Conservation (phyloP, 2,329 filamentous ascomycete genomes). For the Botrytis fabae region DNA sequence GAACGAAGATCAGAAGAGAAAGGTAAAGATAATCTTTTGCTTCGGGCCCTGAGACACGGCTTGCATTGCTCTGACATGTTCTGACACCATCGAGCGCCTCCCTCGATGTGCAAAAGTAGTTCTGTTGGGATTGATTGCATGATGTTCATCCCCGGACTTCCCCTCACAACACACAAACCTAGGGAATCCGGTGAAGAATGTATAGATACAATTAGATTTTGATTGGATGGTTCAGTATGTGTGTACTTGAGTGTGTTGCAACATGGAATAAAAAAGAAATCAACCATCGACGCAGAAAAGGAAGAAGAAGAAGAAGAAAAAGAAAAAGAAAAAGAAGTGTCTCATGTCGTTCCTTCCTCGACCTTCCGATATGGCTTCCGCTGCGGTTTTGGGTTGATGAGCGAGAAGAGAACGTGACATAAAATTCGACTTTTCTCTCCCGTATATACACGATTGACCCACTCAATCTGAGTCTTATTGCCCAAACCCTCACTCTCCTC, state of each 20-base stretch:
- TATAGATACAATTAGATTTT: background rate
- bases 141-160: slow-evolving; percentile 15
- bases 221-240: background rate
- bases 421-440: background rate
- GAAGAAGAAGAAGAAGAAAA: too few relatives aligned
- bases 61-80: background rate
- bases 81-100: background rate
- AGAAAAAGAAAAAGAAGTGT: too few relatives aligned
- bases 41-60: background rate
- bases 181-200: slow-evolving; percentile 12
- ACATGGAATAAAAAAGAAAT: background rate
- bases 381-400: background rate
- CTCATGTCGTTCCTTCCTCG: background rate
- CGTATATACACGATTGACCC: slow-evolving; percentile 17
- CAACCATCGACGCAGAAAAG: background rate
- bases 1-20: background rate
- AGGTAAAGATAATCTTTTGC: background rate
- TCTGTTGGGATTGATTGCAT: slow-evolving; percentile 18
- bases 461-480: background rate
- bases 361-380: slow-evolving; percentile 7
- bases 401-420: background rate
- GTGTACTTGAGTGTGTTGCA: background rate
- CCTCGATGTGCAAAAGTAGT: background rate
- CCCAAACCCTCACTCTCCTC: background rate
- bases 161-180: background rate